phyloP scores from a whole-genome alignment of 2,329 filamentous ascomycete genomes.

The Monosporascus sp. region DNA sequence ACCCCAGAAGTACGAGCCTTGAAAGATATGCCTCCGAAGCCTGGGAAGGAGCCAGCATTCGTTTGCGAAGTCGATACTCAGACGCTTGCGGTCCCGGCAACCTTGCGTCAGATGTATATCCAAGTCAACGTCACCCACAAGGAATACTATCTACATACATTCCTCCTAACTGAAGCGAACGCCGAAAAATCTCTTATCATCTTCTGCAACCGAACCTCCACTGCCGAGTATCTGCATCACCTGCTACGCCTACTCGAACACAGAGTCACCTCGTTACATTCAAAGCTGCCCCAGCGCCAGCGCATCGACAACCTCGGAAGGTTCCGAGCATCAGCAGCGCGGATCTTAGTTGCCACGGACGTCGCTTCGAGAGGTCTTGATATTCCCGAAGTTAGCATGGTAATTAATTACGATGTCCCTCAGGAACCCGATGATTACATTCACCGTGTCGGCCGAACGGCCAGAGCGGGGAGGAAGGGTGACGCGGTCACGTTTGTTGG shows the following conservation, averaged over 20 bases:
- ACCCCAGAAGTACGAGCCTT: slow-evolving; percentile 86
- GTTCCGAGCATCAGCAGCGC: slow-evolving; percentile 83
- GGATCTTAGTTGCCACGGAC: slow-evolving; percentile 90
- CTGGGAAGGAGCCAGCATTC: slow-evolving; percentile 71
- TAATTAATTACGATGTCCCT: slow-evolving; percentile 93
- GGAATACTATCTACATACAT: slow-evolving; percentile 88
- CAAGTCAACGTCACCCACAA: slow-evolving; percentile 87
- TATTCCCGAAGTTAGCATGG: slow-evolving; percentile 84
- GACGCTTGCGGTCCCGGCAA: slow-evolving; percentile 70
- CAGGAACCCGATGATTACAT: slow-evolving; percentile 98
- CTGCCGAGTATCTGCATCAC: slow-evolving; percentile 84
- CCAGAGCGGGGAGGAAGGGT: slow-evolving; percentile 79
- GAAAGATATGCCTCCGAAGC: slow-evolving; percentile 67
- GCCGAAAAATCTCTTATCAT: slow-evolving; percentile 74
- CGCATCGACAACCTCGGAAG: slow-evolving; percentile 82
- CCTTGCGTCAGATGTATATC: slow-evolving; percentile 77
- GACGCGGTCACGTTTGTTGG: slow-evolving; percentile 84
- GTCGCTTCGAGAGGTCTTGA: slow-evolving; percentile 92
- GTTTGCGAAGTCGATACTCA: slow-evolving; percentile 82
- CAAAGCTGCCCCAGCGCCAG: slow-evolving; percentile 76
- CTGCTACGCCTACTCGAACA: slow-evolving; percentile 80
- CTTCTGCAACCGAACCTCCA: slow-evolving; percentile 88
- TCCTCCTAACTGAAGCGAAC: slow-evolving; percentile 76
- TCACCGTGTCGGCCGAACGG: slow-evolving; percentile 91
- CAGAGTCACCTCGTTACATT: slow-evolving; percentile 87